phyloP scores from a whole-genome alignment of 768 basidiomycete genomes.

The Multifurca ochricompacta region DNA sequence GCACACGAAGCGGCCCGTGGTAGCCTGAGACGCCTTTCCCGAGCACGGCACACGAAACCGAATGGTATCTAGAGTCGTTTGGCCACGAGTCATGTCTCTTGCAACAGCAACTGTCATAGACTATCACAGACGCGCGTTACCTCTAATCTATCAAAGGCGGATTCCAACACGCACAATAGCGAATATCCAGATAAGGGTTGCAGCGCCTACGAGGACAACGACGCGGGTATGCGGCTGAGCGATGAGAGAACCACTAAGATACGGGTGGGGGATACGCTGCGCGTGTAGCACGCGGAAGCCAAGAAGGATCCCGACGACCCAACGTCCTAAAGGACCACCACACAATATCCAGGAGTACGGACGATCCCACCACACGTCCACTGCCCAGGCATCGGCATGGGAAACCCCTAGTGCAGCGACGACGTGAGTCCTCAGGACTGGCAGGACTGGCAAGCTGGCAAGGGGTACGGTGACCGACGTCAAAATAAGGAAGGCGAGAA shows the following conservation, averaged over 20 bases:
- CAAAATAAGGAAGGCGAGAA: conserved; percentile 17
- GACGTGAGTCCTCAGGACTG: conserved; percentile 9
- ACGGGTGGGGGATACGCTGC: conserved; percentile 2
- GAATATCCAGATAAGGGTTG: conserved; percentile 12
- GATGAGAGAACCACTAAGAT: conserved; percentile 15
- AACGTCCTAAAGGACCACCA: conserved; percentile 22
- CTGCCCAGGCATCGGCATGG: conserved; percentile 17
- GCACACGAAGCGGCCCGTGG: conserved; percentile 10
- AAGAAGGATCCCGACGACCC: conserved; percentile 17
- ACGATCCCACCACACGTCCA: conserved; percentile 19
- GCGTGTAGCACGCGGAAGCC: conserved; percentile 17
- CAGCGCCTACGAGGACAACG: conserved; percentile 2
- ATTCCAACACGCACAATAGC: conserved; percentile 10
- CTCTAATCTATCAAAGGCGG: not conserved
- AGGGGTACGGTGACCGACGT: conserved; percentile 18
- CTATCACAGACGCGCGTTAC: not conserved
- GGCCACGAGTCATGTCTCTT: conserved; percentile 12
- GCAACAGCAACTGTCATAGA: conserved; percentile 13
- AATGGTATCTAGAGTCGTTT: conserved; percentile 12
- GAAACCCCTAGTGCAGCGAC: conserved; percentile 16
- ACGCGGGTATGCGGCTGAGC: conserved; percentile 13
- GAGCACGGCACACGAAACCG: not conserved
- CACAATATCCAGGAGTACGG: conserved; percentile 22
- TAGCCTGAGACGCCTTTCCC: not conserved
- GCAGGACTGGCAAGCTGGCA: conserved; percentile 14